These are phyloP conservation scores for Leccinum broughii DNA, from an alignment of 768 basidiomycete genomes.

Conservation along the genomic window DNA sequence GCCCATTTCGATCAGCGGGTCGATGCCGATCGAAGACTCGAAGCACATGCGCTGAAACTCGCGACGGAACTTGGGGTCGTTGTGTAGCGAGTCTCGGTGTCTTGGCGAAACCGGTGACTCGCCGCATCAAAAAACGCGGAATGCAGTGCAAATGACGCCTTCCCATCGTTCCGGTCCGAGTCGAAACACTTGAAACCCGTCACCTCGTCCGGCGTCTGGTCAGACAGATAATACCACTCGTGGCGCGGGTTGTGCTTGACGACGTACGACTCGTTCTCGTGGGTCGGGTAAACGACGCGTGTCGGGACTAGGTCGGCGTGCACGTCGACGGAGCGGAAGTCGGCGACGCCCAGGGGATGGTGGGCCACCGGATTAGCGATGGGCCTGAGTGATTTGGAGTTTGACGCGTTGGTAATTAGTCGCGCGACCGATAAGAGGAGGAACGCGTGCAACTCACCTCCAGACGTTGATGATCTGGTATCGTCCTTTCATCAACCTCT, in stretches of 20 bases:
- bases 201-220: conserved; percentile 30
- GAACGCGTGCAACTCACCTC: conserved; percentile 24
- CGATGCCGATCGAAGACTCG: background rate
- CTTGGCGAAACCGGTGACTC: conserved; percentile 13
- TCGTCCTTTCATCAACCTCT: conserved; percentile 39
- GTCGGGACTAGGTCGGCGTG: conserved; percentile 35
- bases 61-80: background rate
- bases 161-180: conserved; percentile 30
- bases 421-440: background rate
- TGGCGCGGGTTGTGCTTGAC: no score
- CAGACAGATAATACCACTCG: no score
- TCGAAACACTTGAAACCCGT: conserved; percentile 45
- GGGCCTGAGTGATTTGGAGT: conserved; percentile 15
- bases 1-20: no score
- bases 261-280: no score
- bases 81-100: background rate
- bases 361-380: conserved; percentile 37
- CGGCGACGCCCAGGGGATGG: conserved; percentile 39
- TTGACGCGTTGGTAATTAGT: no score
- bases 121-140: conserved; percentile 39
- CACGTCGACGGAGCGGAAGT: conserved; percentile 38
- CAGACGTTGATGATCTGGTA: conserved; percentile 46
- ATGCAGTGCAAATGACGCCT: conserved; percentile 39
- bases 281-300: conserved; percentile 27
- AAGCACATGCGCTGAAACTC: background rate